Evolutionary conservation across 2,329 filamentous ascomycete species (phyloP), one percentile per base, ranked within the genome.

Genomic region (Plenodomus biglobosus): DNA sequence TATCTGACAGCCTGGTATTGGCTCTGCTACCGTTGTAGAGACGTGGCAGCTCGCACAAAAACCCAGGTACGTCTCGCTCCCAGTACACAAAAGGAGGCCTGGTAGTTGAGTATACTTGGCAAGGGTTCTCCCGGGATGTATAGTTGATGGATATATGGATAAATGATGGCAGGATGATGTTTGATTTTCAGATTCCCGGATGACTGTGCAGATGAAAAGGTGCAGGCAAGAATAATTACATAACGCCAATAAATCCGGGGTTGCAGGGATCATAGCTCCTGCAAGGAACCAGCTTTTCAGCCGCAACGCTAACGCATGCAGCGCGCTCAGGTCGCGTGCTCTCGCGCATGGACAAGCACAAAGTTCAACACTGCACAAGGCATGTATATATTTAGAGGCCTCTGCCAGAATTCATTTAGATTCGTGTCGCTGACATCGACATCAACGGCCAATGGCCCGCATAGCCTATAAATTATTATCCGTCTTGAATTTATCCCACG

Each of bases 401-500:
- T n/a, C n/a, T n/a, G n/a, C 22, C 22, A 24, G 11, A 8, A 4
- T 13, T 10, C 11, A 5, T 5, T 24, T 24, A 24, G 6, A 24
- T 24, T 24, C 22, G 11, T 24, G 5, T 20, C 24, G 10, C 5
- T 5, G 16, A 35, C 8, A 1, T 18, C 5, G 8, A 21, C n/a
- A n/a, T n/a, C n/a, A n/a, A n/a, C n/a, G n/a, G n/a, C n/a, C n/a
- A n/a, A n/a, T n/a, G n/a, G n/a, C n/a, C 11, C 8, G 38, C 53
- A 62, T 10, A 63, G 40, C 4, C 40, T 55, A 64, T 8, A 64
- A 40, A 37, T 63, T 62, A 40, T 86, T 86, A 57, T 86, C 83
- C 38, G 73, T 73, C 69, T 83, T 84, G 71, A 86, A 86, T 64
- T 84, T 85, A 61, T 86, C 84, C 84, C 84, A 86, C 7, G 84